A percentile compares a stretch with the other conserved stretches of the same genome.
Evolutionary conservation across 768 basidiomycete species (phyloP).

Genomic region (Naematelia encephala): DNA sequence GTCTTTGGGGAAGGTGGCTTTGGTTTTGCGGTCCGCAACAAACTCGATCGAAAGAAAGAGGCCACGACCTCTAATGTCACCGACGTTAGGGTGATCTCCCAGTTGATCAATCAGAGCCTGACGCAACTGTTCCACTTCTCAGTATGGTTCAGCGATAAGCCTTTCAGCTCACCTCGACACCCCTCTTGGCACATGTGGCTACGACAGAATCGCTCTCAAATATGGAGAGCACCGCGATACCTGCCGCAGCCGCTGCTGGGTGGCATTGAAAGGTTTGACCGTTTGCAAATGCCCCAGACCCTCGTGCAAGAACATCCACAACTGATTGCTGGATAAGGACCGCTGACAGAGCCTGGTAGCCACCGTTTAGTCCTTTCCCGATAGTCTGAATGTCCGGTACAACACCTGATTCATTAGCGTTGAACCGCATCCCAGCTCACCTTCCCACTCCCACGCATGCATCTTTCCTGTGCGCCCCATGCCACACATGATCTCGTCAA

Average conservation of each 20-base stretch:
- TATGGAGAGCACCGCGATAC: slow-evolving; percentile 75
- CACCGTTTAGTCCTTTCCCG: slow-evolving; percentile 88
- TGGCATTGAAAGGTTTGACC: slow-evolving; percentile 58
- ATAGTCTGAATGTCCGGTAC: slow-evolving; percentile 82
- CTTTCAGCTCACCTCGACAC: background rate
- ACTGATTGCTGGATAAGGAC: slow-evolving; percentile 70
- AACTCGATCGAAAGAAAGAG: slow-evolving; percentile 24
- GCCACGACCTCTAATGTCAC: slow-evolving; percentile 60
- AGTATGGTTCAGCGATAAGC: slow-evolving; percentile 57
- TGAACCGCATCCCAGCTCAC: slow-evolving; percentile 2
- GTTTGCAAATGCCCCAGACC: slow-evolving; percentile 33
- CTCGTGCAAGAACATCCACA: slow-evolving; percentile 63
- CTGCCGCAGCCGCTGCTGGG: slow-evolving; percentile 71
- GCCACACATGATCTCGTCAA: slow-evolving; percentile 89
- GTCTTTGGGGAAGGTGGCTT: slow-evolving; percentile 53
- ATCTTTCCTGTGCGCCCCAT: slow-evolving; percentile 88
- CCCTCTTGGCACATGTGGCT: slow-evolving; percentile 3
- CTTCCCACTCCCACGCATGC: slow-evolving; percentile 73
- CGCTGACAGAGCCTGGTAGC: slow-evolving; percentile 75
- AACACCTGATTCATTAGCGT: slow-evolving; percentile 47
- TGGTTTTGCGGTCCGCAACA: slow-evolving; percentile 50
- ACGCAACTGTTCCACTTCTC: slow-evolving; percentile 63
- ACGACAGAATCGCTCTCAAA: slow-evolving; percentile 52
- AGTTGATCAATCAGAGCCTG: slow-evolving; percentile 46
- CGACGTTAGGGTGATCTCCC: slow-evolving; percentile 58